Conservation (phyloP, 768 basidiomycete genomes). For the Tricholoma hemisulphureum region DNA sequence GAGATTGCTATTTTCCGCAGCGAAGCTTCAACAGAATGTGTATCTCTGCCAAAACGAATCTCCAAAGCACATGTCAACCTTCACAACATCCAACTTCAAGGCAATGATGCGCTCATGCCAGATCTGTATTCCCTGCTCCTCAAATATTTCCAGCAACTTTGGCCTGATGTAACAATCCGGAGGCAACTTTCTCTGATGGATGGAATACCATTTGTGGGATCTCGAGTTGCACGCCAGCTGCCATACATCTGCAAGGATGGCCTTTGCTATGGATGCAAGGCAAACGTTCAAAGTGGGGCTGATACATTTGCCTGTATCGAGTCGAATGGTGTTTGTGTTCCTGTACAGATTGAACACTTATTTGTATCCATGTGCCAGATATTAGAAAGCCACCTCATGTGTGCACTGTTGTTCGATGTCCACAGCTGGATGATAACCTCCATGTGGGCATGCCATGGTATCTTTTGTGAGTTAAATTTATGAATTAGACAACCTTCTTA, state of each 20-base stretch:
- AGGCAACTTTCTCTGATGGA: not conserved
- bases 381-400: too few species aligned
- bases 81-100: slow-evolving; percentile 1
- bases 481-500: not conserved
- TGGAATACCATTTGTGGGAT: not conserved
- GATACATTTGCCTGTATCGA: slow-evolving; percentile 1
- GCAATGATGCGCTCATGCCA: not conserved
- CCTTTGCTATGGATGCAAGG: not conserved
- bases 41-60: slow-evolving; percentile 3
- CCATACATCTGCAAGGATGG: slow-evolving; percentile 5
- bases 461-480: too few species aligned
- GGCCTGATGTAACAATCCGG: not conserved
- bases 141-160: not conserved
- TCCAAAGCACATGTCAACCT: too few species aligned
- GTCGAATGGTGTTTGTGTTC: too few species aligned
- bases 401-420: too few species aligned
- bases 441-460: not conserved
- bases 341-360: too few species aligned
- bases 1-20: slow-evolving; percentile 20
- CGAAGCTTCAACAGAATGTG: slow-evolving; percentile 10
- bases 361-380: too few species aligned
- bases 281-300: not conserved
- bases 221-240: not conserved
- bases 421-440: not conserved
- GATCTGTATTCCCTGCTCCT: not conserved